These are phyloP conservation scores for Proliferodiscus dingleyae DNA, from an alignment of 2,329 filamentous ascomycete genomes.

Conservation along the genomic window DNA sequence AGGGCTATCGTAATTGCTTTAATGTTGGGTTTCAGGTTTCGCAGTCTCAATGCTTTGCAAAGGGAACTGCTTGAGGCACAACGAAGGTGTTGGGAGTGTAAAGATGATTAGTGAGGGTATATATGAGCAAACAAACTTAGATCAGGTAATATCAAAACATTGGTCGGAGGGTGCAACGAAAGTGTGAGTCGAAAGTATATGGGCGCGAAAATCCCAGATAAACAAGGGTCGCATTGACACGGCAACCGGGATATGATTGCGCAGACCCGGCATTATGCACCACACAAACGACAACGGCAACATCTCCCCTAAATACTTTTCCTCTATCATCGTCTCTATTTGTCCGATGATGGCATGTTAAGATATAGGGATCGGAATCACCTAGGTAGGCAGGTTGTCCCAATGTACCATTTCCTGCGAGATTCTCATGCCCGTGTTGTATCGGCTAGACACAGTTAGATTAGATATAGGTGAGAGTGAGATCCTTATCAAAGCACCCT, in stretches of 20 bases:
- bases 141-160: neutral
- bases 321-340: too few species aligned
- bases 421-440: too few species aligned
- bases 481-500: too few species aligned
- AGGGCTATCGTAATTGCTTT: neutral
- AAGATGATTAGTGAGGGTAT: neutral
- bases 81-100: neutral
- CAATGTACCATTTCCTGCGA: too few species aligned
- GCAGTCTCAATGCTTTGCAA: neutral
- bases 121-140: conserved; percentile 1
- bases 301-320: too few species aligned
- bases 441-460: too few species aligned
- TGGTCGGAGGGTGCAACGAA: neutral
- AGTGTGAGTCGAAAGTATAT: neutral
- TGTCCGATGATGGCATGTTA: too few species aligned
- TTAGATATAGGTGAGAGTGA: too few species aligned
- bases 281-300: too few species aligned
- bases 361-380: too few species aligned
- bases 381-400: too few species aligned
- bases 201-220: neutral
- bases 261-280: too few species aligned
- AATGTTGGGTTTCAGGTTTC: neutral
- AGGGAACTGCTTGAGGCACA: neutral
- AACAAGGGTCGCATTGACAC: neutral
- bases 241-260: neutral